A percentile compares a stretch with the other conserved stretches of the same genome.
Evolutionary conservation across 2,329 filamentous ascomycete species (phyloP).

Genomic region (Colletotrichum gigasporum): DNA sequence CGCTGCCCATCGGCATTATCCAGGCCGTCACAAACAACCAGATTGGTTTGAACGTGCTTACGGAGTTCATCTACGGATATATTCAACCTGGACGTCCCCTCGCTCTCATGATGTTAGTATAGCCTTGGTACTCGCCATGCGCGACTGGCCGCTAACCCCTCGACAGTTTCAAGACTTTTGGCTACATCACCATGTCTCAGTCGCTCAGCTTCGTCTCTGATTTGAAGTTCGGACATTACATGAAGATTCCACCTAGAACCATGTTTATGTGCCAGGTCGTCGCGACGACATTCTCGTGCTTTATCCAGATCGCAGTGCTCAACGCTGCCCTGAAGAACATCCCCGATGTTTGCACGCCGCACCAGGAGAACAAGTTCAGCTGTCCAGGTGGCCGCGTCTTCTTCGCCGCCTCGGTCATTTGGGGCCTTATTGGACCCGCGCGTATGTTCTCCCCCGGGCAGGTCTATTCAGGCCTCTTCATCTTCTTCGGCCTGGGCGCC

Average conservation of each 20-base stretch:
- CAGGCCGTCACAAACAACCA: slow-evolving; percentile 76
- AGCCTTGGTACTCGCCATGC: background rate
- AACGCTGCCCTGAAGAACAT: slow-evolving; percentile 71
- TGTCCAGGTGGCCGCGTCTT: slow-evolving; percentile 72
- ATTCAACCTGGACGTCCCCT: slow-evolving; percentile 78
- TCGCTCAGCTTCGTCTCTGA: slow-evolving; percentile 72
- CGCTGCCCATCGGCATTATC: slow-evolving; percentile 75
- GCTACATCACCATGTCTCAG: slow-evolving; percentile 72
- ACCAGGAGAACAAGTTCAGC: slow-evolving; percentile 67
- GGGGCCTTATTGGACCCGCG: slow-evolving; percentile 71
- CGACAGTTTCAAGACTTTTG: slow-evolving; percentile 68
- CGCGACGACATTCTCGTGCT: slow-evolving; percentile 72
- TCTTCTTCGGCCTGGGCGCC: slow-evolving; percentile 68
- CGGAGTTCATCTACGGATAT: slow-evolving; percentile 79
- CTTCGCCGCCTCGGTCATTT: slow-evolving; percentile 73
- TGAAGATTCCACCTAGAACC: slow-evolving; percentile 74
- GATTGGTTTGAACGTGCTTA: slow-evolving; percentile 78
- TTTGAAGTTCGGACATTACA: slow-evolving; percentile 78
- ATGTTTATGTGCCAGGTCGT: slow-evolving; percentile 75
- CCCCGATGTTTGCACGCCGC: slow-evolving; percentile 67
- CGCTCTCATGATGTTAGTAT: slow-evolving; percentile 74
- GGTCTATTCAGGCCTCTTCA: slow-evolving; percentile 68
- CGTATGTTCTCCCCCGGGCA: slow-evolving; percentile 71
- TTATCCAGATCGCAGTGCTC: slow-evolving; percentile 72
- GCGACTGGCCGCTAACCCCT: slow-evolving; percentile 30